Evolutionary conservation across 1,284 basidiomycete species (phyloP).

Genomic region (Heterobasidion irregulare): DNA sequence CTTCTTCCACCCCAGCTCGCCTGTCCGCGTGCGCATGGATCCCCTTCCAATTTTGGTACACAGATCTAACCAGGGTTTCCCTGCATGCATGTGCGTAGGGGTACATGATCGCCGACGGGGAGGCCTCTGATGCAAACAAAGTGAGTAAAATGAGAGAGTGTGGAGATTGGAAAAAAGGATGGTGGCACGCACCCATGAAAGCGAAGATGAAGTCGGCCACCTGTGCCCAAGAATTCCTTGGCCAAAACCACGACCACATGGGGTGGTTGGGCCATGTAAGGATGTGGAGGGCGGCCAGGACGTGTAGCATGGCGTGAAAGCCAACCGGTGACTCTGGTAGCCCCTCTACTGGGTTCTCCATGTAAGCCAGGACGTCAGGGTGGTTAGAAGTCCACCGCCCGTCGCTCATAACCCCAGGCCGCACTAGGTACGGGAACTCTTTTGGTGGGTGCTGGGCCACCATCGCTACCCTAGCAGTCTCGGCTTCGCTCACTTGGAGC

Average conservation of each 20-base stretch:
- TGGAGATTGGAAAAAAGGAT: background rate
- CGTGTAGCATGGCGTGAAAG: constrained; percentile 7
- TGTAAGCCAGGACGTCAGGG: constrained; percentile 8
- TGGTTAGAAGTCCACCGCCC: constrained; percentile 11
- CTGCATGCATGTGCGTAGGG: constrained; percentile 4
- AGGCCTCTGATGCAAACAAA: background rate
- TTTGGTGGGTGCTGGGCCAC: constrained; percentile 1
- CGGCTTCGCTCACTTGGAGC: constrained; percentile 4
- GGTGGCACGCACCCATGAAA: constrained; percentile 8
- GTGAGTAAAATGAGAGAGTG: background rate
- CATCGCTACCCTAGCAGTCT: constrained; percentile 1
- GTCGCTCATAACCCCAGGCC: constrained; percentile 11
- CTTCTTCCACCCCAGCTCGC: too few species aligned
- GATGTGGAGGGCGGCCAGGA: constrained; percentile 11
- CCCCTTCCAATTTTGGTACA: background rate
- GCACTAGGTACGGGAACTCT: constrained; percentile 3
- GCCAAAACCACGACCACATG: constrained; percentile 11
- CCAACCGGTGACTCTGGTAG: constrained; percentile 3
- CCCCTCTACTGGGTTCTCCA: constrained; percentile 1
- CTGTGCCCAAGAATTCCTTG: constrained; percentile 3
- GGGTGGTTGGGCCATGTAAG: constrained; percentile 9
- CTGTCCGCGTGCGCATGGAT: too few species aligned
- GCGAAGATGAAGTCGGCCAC: constrained; percentile 9
- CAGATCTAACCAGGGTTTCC: background rate
- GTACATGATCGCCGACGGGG: constrained; percentile 7